Base-by-base conservation (phyloP, 331 rosid genomes). In the Malus hybrid region DNA sequence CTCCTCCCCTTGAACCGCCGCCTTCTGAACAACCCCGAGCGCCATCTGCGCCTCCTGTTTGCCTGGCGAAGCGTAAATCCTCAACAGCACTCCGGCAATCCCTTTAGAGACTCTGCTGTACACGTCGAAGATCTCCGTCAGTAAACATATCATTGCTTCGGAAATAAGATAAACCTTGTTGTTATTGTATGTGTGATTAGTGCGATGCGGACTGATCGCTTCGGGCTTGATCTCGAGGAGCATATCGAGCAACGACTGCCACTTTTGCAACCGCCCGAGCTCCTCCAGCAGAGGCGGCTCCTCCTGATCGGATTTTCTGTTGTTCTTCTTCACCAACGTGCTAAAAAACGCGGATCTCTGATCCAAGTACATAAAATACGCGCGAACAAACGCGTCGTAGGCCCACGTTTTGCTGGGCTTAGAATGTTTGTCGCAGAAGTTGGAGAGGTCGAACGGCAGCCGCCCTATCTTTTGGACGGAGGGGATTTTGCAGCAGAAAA, bases 111-210 rank as follows among this genome's bases (percentile, higher is more conserved):
- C 80, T 32, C 80, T 83, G 69, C 89, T 81, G 71, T 93, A 86
- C 16, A 88, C 78, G 28, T 90, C 89, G 31, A 82, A 90, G 22
- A 87, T 77, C 80, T 93, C 98, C 1, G 86, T 83, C 6, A 90
- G 42, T 4, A 91, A 76, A 66, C 91, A 88, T 50, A 86, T 93
- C 98, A 93, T 93, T 0, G 98, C 98, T 34, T 93, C 98, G 14
- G 87, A 80, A 20, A 93, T 60, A 1, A 91, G 74, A 9, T 75
- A 73, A 31, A 15, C 80, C 24, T 67, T 67, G 46, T 65, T 65
- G 52, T 70, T 65, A 2, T 72, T 44, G 39, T 18, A 13, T 18
- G 5, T 63, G 36, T 6, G 31, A 11, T 13, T 61, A 4, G 6
- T 13, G 67, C 15, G 9, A 63, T 63, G 67, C 16, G n/a, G 34